Percentiles rank a stretch among this genome's conserved stretches.
Conservation (phyloP, 257 asterid species). For the Petunia secreta region DNA sequence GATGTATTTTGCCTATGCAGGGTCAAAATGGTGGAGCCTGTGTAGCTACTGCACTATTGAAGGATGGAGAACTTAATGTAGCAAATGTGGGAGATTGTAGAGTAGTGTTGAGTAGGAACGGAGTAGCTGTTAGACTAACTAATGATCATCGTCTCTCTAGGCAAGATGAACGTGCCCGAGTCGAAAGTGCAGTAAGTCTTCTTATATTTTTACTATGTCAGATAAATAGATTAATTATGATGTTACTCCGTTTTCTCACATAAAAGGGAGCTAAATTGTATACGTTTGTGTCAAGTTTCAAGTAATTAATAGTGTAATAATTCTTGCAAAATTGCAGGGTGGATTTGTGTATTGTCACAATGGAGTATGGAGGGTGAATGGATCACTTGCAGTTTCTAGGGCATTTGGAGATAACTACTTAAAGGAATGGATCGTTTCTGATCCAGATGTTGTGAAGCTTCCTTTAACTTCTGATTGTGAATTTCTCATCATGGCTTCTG, state of each 20-base stretch:
- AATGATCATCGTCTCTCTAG: slow-evolving; percentile 50
- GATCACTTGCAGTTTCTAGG: slow-evolving; percentile 55
- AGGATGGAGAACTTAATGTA: slow-evolving; percentile 48
- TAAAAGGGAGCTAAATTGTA: too few species aligned
- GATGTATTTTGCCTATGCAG: slow-evolving; percentile 23
- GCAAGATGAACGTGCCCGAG: slow-evolving; percentile 51
- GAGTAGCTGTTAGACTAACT: slow-evolving; percentile 45
- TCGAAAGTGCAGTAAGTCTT: slow-evolving; percentile 44
- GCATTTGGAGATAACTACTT: slow-evolving; percentile 56
- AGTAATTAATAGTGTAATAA: background rate
- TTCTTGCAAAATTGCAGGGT: slow-evolving; percentile 35
- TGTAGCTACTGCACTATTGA: slow-evolving; percentile 52
- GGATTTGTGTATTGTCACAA: slow-evolving; percentile 45
- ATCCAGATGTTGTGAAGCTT: slow-evolving; percentile 44
- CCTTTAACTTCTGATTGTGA: slow-evolving; percentile 48
- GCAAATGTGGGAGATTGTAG: slow-evolving; percentile 57
- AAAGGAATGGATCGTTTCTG: slow-evolving; percentile 54
- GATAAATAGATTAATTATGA: too few species aligned
- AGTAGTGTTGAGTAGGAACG: slow-evolving; percentile 49
- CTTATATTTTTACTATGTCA: background rate
- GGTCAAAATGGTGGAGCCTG: slow-evolving; percentile 56
- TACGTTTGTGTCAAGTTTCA: too few species aligned
- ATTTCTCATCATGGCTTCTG: slow-evolving; percentile 56
- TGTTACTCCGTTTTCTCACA: too few species aligned
- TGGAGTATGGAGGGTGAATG: slow-evolving; percentile 59